A percentile compares a stretch with the other conserved stretches of the same genome.
phyloP scores from a whole-genome alignment of 345 rosid species.

The Lepidium didymum region DNA sequence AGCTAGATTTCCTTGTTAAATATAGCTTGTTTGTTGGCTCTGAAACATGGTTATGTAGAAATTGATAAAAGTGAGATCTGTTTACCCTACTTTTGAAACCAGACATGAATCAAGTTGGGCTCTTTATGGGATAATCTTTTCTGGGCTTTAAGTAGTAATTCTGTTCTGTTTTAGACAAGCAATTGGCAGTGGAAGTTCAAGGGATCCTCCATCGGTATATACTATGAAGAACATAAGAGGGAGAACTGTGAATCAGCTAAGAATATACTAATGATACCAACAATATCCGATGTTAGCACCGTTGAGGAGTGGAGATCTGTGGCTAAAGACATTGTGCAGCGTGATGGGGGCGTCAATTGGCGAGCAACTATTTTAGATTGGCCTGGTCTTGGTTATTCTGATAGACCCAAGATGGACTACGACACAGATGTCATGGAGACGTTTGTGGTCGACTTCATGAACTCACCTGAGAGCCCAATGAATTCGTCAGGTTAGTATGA shows the following conservation, averaged over 20 bases:
- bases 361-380: conserved; percentile 81
- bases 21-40: neutral
- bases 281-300: conserved; percentile 94
- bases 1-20: neutral
- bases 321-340: conserved; percentile 63
- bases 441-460: conserved; percentile 73
- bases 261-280: conserved; percentile 75
- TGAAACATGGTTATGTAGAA: neutral
- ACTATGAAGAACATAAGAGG: conserved; percentile 66
- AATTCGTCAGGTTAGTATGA: no score
- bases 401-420: conserved; percentile 73
- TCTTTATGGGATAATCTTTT: neutral
- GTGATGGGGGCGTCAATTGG: conserved; percentile 41
- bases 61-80: neutral
- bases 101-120: neutral
- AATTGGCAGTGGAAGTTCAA: conserved; percentile 76
- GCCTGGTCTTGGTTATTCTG: conserved; percentile 94
- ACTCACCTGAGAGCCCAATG: no score
- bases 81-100: neutral
- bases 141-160: neutral
- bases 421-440: conserved; percentile 81
- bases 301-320: conserved; percentile 94
- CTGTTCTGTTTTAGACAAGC: conserved; percentile 39
- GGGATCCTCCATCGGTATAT: conserved; percentile 47
- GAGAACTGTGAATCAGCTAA: conserved; percentile 44